Percentiles rank a stretch among this genome's conserved stretches.
These are phyloP conservation scores for Calonectria crousiana DNA, from an alignment of 2,329 filamentous ascomycete species.

Conservation along the genomic window DNA sequence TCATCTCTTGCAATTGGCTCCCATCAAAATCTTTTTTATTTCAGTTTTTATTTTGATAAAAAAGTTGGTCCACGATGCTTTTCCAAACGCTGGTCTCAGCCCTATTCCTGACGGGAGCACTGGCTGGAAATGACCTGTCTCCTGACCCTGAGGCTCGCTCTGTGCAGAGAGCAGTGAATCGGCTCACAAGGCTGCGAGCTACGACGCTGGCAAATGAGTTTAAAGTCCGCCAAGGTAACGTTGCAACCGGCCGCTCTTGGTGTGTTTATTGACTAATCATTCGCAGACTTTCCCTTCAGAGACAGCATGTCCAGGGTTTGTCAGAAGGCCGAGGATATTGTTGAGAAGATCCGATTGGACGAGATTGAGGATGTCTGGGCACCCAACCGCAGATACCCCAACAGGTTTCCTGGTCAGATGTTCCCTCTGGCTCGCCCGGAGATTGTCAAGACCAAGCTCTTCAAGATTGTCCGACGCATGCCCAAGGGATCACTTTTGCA, in stretches of 20 bases:
- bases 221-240: background rate
- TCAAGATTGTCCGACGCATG: background rate
- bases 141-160: background rate
- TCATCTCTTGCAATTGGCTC: too few species aligned
- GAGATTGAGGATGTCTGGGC: background rate
- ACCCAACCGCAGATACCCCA: background rate
- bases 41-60: too few species aligned
- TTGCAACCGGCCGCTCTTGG: too few species aligned
- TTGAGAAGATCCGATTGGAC: background rate
- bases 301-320: background rate
- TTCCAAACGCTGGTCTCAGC: background rate
- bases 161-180: background rate
- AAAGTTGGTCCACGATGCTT: background rate
- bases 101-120: background rate
- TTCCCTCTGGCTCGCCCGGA: background rate
- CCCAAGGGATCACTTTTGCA: slow-evolving; percentile 8
- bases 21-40: too few species aligned
- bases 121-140: background rate
- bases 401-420: background rate
- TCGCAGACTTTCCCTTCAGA: background rate
- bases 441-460: background rate
- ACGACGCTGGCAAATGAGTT: background rate
- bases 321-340: background rate
- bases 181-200: background rate
- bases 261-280: background rate